Percentiles rank a stretch among this genome's conserved stretches.
Evolutionary conservation across 352 stramenopile species (phyloP).

Genomic region (Globisporangium parvum): DNA sequence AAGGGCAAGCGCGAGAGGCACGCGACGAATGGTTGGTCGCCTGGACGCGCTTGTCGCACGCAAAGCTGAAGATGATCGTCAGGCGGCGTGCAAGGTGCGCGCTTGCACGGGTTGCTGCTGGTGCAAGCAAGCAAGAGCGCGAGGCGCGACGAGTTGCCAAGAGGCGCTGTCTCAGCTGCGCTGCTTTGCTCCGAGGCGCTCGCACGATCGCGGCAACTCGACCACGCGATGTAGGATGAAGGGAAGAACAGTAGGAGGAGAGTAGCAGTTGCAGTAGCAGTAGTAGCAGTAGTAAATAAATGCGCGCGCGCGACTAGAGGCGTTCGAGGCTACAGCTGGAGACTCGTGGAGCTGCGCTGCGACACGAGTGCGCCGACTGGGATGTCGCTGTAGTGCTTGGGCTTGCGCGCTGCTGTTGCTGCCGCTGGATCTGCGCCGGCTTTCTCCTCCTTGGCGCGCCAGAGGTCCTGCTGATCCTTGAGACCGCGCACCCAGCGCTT

Average conservation of each 20-base stretch:
- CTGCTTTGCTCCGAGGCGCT: no score
- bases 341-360: constrained; percentile 31
- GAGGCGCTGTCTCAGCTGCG: no score
- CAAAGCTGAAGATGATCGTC: no score
- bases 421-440: constrained; percentile 20
- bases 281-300: no score
- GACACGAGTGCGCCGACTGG: constrained; percentile 25
- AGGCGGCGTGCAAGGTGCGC: no score
- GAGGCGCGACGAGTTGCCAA: no score
- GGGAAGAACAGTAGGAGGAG: not conserved
- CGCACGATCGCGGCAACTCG: no score
- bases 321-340: constrained; percentile 21
- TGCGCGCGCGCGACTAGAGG: not conserved
- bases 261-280: not conserved
- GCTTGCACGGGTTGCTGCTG: no score
- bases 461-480: constrained; percentile 77
- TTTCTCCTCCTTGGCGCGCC: constrained; percentile 49
- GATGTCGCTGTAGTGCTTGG: constrained; percentile 77
- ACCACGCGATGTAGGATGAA: not conserved
- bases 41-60: no score
- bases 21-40: no score
- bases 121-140: no score
- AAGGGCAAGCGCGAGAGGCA: not conserved
- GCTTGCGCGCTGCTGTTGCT: constrained; percentile 19
- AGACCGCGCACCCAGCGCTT: constrained; percentile 83